Percentiles rank a stretch among this genome's conserved stretches.
phyloP scores from a whole-genome alignment of 257 asterid species.

The Solanum medicagineum region DNA sequence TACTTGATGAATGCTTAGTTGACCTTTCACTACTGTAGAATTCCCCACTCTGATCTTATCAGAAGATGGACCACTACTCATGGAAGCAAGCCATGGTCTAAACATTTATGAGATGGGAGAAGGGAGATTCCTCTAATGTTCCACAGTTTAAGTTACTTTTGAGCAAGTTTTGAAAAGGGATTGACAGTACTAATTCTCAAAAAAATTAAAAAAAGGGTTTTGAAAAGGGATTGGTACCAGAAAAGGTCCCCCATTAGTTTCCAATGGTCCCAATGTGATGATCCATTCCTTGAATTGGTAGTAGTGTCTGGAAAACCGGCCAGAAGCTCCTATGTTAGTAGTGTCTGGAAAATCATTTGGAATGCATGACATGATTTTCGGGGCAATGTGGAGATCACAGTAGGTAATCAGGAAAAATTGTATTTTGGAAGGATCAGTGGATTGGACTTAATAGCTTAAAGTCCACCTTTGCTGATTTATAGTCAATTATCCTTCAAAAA shows the following conservation, averaged over 20 bases:
- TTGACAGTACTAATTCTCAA: no score
- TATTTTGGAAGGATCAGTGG: background rate
- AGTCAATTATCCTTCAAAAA: background rate
- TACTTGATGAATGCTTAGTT: background rate
- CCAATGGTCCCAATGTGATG: background rate
- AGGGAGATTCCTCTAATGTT: background rate
- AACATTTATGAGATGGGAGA: background rate
- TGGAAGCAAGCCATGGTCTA: background rate
- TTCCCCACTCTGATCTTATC: background rate
- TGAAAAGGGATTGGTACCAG: background rate
- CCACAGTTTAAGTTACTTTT: background rate
- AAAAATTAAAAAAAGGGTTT: no score
- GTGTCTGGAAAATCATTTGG: background rate
- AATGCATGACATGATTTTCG: no score
- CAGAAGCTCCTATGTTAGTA: background rate
- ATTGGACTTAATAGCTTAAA: background rate
- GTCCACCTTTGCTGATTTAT: background rate
- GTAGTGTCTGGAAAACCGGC: background rate
- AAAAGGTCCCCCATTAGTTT: no score
- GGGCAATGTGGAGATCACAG: background rate
- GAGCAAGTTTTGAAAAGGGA: background rate
- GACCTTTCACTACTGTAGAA: background rate
- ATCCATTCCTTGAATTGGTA: background rate
- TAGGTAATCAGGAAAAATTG: background rate
- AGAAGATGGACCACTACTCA: background rate